A percentile compares a stretch with the other conserved stretches of the same genome.
Conservation (phyloP, 2,329 filamentous ascomycete genomes). For the Claviceps paspali region DNA sequence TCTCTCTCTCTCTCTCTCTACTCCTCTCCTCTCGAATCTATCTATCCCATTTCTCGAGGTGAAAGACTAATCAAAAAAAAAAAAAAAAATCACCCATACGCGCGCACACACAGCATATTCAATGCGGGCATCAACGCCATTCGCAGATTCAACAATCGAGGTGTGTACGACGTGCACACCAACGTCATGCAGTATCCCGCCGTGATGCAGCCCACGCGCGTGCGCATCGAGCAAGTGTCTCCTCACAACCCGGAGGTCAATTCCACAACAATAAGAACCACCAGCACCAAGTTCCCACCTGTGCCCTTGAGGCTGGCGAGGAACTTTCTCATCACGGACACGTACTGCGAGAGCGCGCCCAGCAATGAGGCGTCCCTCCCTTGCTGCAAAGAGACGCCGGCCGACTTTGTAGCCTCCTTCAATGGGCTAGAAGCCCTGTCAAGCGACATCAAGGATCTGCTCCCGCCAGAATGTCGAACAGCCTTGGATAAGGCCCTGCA, state of each 20-base stretch:
- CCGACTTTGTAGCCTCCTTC: constrained; percentile 35
- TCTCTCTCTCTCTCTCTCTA: neutral
- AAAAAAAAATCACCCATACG: too few species aligned
- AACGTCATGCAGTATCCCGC: constrained; percentile 80
- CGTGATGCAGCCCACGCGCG: constrained; percentile 80
- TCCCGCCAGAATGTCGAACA: constrained; percentile 54
- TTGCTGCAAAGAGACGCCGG: constrained; percentile 27
- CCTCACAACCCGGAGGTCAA: constrained; percentile 19
- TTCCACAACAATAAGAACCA: neutral
- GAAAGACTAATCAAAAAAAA: too few species aligned
- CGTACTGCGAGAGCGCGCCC: constrained; percentile 35
- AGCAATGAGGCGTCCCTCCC: constrained; percentile 29
- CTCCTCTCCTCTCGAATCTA: too few species aligned
- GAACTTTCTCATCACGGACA: constrained; percentile 43
- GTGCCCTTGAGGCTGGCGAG: constrained; percentile 34
- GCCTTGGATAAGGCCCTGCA: constrained; percentile 55
- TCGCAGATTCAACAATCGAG: constrained; percentile 53
- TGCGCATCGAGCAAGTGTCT: constrained; percentile 58
- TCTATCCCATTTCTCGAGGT: too few species aligned
- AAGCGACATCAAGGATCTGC: constrained; percentile 47
- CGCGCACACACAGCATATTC: constrained; percentile 77
- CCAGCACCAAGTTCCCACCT: constrained; percentile 27
- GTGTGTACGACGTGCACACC: constrained; percentile 87
- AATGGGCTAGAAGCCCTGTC: constrained; percentile 48
- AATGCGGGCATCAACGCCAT: constrained; percentile 59